Conservation (phyloP, 2,329 filamentous ascomycete genomes). For the Fusarium burgessii region DNA sequence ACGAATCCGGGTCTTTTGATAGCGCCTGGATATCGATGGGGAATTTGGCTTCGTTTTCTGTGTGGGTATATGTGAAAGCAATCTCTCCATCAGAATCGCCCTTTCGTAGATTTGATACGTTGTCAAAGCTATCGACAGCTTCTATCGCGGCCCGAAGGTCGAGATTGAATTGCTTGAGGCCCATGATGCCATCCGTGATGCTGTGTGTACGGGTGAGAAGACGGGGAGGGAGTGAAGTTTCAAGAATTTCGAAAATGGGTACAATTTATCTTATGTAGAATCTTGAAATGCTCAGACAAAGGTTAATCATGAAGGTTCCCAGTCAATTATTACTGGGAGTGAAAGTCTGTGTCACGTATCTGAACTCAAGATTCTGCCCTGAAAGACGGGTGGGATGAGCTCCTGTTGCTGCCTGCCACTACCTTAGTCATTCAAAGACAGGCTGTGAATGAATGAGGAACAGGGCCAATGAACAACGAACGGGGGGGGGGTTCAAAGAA, state of each 20-base stretch:
- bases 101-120: constrained; percentile 66
- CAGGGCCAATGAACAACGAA: neutral
- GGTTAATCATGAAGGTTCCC: neutral
- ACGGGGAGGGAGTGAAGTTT: neutral
- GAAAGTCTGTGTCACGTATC: neutral
- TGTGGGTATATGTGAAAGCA: constrained; percentile 69
- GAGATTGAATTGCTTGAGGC: constrained; percentile 71
- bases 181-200: constrained; percentile 61
- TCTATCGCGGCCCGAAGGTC: constrained; percentile 61
- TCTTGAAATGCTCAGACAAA: neutral
- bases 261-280: neutral
- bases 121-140: constrained; percentile 54
- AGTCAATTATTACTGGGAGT: neutral
- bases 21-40: constrained; percentile 55
- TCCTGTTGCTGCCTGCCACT: constrained; percentile 17
- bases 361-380: neutral
- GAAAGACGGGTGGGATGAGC: neutral
- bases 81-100: constrained; percentile 81
- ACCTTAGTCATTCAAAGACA: neutral
- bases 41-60: constrained; percentile 39
- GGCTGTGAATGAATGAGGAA: neutral
- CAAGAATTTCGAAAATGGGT: neutral
- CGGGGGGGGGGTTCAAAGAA: neutral
- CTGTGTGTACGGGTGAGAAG: neutral
- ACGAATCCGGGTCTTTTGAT: constrained; percentile 52